Evolutionary conservation across 2,329 filamentous ascomycete species (phyloP).

Genomic region (Ambrosiella xylebori): DNA sequence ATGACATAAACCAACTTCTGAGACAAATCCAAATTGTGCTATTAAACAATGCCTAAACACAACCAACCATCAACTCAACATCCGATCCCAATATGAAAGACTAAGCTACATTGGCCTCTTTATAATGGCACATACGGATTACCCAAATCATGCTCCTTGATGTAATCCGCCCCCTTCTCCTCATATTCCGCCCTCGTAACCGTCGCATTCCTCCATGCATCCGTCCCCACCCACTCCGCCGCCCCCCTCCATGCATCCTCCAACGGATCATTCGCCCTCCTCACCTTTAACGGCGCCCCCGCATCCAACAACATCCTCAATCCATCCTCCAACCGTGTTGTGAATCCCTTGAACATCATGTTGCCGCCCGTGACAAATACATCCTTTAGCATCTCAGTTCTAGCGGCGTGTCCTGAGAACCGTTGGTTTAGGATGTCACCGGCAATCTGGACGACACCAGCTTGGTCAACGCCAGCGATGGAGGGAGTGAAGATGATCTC

Average conservation of each 20-base stretch:
- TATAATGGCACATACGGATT: conserved; percentile 33
- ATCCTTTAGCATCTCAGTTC: conserved; percentile 60
- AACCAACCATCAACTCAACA: not conserved
- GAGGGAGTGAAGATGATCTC: conserved; percentile 86
- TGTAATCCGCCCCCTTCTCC: conserved; percentile 86
- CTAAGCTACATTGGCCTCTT: not conserved
- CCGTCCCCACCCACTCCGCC: conserved; percentile 58
- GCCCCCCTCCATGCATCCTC: conserved; percentile 91
- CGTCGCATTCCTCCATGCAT: conserved; percentile 43
- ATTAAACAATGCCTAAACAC: not conserved
- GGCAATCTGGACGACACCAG: conserved; percentile 80
- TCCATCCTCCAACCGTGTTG: conserved; percentile 60
- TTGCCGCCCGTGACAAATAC: conserved; percentile 93
- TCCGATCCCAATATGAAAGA: not conserved
- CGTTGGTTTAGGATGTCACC: conserved; percentile 79
- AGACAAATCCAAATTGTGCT: too few species aligned
- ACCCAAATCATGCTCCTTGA: conserved; percentile 62
- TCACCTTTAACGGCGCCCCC: conserved; percentile 47
- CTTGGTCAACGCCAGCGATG: conserved; percentile 84
- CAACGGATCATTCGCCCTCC: conserved; percentile 57
- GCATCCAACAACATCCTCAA: conserved; percentile 56
- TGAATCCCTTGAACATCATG: conserved; percentile 70
- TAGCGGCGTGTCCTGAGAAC: conserved; percentile 38
- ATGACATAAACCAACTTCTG: too few species aligned
- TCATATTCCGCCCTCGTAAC: conserved; percentile 68